Conservation (phyloP, 495 filamentous ascomycete species). For the Astrocystis sublimbata region DNA sequence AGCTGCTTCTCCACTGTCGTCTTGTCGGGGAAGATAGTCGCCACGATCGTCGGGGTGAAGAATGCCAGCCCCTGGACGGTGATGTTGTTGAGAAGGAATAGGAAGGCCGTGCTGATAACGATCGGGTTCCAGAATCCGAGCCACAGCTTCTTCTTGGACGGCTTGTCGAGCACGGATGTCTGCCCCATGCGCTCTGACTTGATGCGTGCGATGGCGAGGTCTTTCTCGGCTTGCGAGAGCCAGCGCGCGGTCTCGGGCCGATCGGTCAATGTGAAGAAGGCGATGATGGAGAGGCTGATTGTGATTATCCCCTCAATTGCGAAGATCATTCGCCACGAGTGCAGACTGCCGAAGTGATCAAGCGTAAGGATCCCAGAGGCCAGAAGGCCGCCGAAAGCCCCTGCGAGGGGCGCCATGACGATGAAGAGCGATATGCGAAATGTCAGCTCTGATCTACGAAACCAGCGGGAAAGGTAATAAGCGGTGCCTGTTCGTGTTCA, state of each 20-base stretch:
- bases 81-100: slow-evolving; percentile 72
- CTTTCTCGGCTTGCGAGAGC: slow-evolving; percentile 58
- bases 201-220: slow-evolving; percentile 54
- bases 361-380: slow-evolving; percentile 62
- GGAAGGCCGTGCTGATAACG: slow-evolving; percentile 63
- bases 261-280: slow-evolving; percentile 61
- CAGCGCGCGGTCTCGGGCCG: slow-evolving; percentile 60
- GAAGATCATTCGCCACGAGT: slow-evolving; percentile 68
- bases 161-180: slow-evolving; percentile 66
- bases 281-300: slow-evolving; percentile 52
- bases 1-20: slow-evolving; percentile 62
- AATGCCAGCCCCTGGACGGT: slow-evolving; percentile 76
- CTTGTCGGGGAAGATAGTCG: slow-evolving; percentile 63
- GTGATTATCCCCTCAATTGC: slow-evolving; percentile 65
- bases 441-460: slow-evolving; percentile 64
- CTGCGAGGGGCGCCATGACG: slow-evolving; percentile 68
- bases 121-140: slow-evolving; percentile 64
- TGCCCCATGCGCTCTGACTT: slow-evolving; percentile 65
- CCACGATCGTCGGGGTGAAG: slow-evolving; percentile 71
- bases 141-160: slow-evolving; percentile 60
- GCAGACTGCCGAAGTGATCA: slow-evolving; percentile 48
- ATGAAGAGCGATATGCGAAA: slow-evolving; percentile 75
- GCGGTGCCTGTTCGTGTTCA: slow-evolving; percentile 53
- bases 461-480: slow-evolving; percentile 73
- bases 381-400: slow-evolving; percentile 69